phyloP scores from a whole-genome alignment of 2,329 filamentous ascomycete species.

The Penicillium sp. region DNA sequence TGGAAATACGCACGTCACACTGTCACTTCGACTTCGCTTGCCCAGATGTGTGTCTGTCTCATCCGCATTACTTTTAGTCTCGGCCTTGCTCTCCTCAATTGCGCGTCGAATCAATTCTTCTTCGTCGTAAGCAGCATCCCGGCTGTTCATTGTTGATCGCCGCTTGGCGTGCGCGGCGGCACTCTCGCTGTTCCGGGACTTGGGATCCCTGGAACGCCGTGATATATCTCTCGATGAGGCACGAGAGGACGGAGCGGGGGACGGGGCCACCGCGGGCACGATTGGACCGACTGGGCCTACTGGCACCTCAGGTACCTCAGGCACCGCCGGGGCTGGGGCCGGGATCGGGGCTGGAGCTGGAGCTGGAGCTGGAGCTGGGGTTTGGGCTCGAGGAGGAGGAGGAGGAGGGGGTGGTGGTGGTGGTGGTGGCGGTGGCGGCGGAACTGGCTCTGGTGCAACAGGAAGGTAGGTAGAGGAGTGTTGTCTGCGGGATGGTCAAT shows the following conservation, averaged over 20 bases:
- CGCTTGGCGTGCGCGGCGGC: constrained; percentile 67
- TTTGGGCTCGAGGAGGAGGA: neutral
- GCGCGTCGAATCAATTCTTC: constrained; percentile 84
- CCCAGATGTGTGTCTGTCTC: constrained; percentile 61
- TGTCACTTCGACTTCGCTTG: constrained; percentile 86
- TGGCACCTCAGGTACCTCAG: neutral
- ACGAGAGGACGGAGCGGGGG: constrained; percentile 44
- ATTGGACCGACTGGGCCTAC: neutral
- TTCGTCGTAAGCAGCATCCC: constrained; percentile 92
- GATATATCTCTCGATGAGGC: constrained; percentile 44
- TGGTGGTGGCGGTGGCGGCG: neutral
- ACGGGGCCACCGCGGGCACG: neutral
- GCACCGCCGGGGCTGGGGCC: neutral
- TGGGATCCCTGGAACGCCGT: constrained; percentile 42
- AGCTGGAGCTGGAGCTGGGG: neutral
- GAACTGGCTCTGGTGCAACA: constrained; percentile 43
- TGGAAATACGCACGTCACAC: constrained; percentile 75
- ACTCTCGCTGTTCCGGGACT: constrained; percentile 52
- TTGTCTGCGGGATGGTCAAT: constrained; percentile 50
- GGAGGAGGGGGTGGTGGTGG: no score
- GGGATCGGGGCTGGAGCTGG: neutral
- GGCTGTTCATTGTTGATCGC: constrained; percentile 95
- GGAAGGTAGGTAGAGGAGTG: constrained; percentile 65
- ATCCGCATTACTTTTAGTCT: constrained; percentile 59
- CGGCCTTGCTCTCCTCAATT: constrained; percentile 92